A percentile compares a stretch with the other conserved stretches of the same genome.
Evolutionary conservation across 306 rosid genomes (phyloP).

Genomic region (Vachellia collinsii): DNA sequence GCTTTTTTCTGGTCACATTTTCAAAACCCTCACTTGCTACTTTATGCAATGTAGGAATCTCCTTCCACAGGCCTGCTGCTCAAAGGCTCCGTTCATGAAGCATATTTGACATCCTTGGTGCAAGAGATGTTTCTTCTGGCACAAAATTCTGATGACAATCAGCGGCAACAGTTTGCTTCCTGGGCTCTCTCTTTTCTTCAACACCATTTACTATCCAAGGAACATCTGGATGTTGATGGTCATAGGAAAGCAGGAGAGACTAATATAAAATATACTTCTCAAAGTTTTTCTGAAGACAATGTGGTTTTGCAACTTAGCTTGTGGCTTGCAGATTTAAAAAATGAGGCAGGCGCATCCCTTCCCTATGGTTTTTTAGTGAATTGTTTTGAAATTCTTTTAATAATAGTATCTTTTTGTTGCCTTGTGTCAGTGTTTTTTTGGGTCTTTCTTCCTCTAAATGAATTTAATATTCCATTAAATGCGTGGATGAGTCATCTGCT

Average conservation of each 20-base stretch:
- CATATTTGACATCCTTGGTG: slow-evolving; percentile 70
- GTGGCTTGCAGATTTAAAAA: slow-evolving; percentile 75
- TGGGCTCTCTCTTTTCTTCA: slow-evolving; percentile 85
- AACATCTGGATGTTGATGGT: slow-evolving; percentile 44
- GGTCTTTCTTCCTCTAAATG: neutral
- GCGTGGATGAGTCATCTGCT: slow-evolving; percentile 1
- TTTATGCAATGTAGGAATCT: too few relatives aligned
- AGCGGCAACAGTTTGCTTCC: slow-evolving; percentile 81
- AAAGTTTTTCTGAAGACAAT: slow-evolving; percentile 70
- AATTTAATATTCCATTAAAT: neutral
- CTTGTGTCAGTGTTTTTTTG: neutral
- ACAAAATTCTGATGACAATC: slow-evolving; percentile 74
- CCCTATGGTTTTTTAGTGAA: slow-evolving; percentile 24
- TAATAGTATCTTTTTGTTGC: slow-evolving; percentile 6
- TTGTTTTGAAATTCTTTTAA: slow-evolving; percentile 19
- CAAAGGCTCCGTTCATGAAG: slow-evolving; percentile 61
- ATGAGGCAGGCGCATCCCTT: slow-evolving; percentile 54
- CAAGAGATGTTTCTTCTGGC: slow-evolving; percentile 97
- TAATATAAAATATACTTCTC: slow-evolving; percentile 59
- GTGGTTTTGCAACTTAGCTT: slow-evolving; percentile 65
- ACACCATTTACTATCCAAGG: slow-evolving; percentile 68
- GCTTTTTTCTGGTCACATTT: slow-evolving; percentile 8
- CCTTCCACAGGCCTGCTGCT: slow-evolving; percentile 72
- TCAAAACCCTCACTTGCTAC: slow-evolving; percentile 31
- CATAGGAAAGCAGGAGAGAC: slow-evolving; percentile 42